These are phyloP conservation scores for Herpetospermum pedunculosum DNA, from an alignment of 306 rosid species.

Conservation along the genomic window DNA sequence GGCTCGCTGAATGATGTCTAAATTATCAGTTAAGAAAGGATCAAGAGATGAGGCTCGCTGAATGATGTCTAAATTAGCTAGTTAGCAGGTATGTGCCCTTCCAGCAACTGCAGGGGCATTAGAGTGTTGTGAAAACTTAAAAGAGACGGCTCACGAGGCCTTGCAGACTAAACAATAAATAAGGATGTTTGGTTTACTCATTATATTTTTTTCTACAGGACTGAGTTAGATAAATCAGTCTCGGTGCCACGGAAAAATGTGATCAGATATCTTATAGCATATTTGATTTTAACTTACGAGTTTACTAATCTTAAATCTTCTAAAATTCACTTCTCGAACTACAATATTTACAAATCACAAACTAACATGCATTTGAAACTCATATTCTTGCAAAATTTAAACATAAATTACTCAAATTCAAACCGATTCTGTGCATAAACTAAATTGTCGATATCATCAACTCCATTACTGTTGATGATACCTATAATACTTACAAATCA, in stretches of 20 bases:
- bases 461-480: not conserved
- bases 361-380: not conserved
- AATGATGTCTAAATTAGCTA: slow-evolving; percentile 65
- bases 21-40: too few relatives aligned
- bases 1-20: too few relatives aligned
- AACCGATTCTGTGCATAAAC: not conserved
- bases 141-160: slow-evolving; percentile 70
- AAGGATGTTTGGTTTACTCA: not conserved
- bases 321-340: not conserved
- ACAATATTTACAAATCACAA: not conserved
- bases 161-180: slow-evolving; percentile 63
- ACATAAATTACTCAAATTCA: slow-evolving; percentile 5
- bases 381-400: not conserved
- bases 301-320: not conserved
- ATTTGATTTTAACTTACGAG: not conserved
- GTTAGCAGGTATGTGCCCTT: slow-evolving; percentile 69
- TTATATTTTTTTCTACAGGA: not conserved
- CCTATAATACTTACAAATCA: not conserved
- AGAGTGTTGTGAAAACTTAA: slow-evolving; percentile 67
- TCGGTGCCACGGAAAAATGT: too few relatives aligned
- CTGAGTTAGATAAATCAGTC: not conserved
- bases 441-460: not conserved
- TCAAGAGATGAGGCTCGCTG: slow-evolving; percentile 62
- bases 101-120: slow-evolving; percentile 82
- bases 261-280: too few relatives aligned